Conservation (phyloP, 805 yeast species). For the Monosporozyma yasuniensis region DNA sequence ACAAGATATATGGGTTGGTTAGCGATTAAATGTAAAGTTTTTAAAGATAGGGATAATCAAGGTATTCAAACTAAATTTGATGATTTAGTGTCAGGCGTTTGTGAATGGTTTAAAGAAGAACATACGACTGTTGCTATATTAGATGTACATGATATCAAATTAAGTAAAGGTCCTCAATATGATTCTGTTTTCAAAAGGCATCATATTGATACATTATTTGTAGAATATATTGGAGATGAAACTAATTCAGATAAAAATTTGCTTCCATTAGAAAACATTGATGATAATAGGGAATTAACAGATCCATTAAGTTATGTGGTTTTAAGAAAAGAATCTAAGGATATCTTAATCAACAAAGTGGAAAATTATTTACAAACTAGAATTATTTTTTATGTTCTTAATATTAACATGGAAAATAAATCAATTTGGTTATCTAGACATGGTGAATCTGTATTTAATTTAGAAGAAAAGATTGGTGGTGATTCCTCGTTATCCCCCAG, state of each 20-base stretch:
- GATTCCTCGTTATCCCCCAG: conserved; percentile 78
- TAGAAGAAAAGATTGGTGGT: conserved; percentile 93
- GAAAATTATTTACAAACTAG: conserved; percentile 83
- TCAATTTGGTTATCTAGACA: conserved; percentile 89
- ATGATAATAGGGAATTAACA: conserved; percentile 46
- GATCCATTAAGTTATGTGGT: conserved; percentile 71
- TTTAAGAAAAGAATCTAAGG: conserved; percentile 77
- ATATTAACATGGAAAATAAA: conserved; percentile 84
- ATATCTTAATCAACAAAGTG: conserved; percentile 77
- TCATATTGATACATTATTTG: conserved; percentile 77
- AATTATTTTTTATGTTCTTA: conserved; percentile 92
- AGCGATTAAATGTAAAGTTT: conserved; percentile 72
- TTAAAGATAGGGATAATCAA: conserved; percentile 79
- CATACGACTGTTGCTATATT: conserved; percentile 83
- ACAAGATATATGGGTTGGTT: conserved; percentile 80
- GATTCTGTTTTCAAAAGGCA: conserved; percentile 51
- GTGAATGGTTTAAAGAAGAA: conserved; percentile 74
- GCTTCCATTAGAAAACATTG: conserved; percentile 23
- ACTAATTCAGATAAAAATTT: conserved; percentile 46
- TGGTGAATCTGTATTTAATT: conserved; percentile 86
- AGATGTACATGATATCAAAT: conserved; percentile 86
- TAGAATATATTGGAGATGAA: conserved; percentile 71
- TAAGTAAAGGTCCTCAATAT: conserved; percentile 56
- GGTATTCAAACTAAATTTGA: conserved; percentile 54
- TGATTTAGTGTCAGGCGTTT: conserved; percentile 65